Evolutionary conservation across 805 yeast species (phyloP), one percentile per base, ranked within the genome.

Genomic region (Phaffomyces thermotolerans): DNA sequence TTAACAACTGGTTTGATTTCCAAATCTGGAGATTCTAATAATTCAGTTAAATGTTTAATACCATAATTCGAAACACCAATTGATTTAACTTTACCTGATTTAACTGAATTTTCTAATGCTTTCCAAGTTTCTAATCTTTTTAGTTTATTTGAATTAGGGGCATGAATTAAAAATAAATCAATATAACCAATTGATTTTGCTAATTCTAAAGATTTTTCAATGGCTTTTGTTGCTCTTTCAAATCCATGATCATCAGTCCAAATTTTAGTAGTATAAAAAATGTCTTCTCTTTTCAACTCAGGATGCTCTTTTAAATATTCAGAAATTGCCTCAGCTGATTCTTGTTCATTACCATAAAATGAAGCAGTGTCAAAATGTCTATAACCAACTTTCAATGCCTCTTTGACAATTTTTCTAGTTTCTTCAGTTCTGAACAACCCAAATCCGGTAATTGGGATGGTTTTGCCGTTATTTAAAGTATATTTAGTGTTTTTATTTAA

Each of bases 1-100:
- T 86, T 80, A 37, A 83, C 79, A 2, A 79, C 85, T 0, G 95
- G 88, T 48, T 70, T 70, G 48, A 73, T 57, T 47, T 62, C 72
- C 48, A 76, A 56, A 2, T 69, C 76, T 4, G 72, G 71, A 82
- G 85, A 79, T 3, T 58, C 52, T 36, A 82, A 65, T 37, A 85
- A 62, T 57, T 82, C 83, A 45, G 79, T 72, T 22, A 85, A 59
- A 57, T 80, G 87, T 5, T 61, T 64, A 14, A 62, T 56, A 38
- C 87, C 86, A 54, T 72, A 85, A 64, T 84, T 84, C 8, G 95
- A 84, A 14, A 86, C 90, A 39, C 95, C 95, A 44, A 86, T 78
- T 13, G 84, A 71, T 53, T 71, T 74, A 42, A 82, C 77, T 37
- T 67, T 59, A 9, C 87, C 83, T 7, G 65, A 66, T 25, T 71